A percentile compares a stretch with the other conserved stretches of the same genome.
These are phyloP conservation scores for Plantago ovata DNA, from an alignment of 257 asterid species.

Conservation along the genomic window DNA sequence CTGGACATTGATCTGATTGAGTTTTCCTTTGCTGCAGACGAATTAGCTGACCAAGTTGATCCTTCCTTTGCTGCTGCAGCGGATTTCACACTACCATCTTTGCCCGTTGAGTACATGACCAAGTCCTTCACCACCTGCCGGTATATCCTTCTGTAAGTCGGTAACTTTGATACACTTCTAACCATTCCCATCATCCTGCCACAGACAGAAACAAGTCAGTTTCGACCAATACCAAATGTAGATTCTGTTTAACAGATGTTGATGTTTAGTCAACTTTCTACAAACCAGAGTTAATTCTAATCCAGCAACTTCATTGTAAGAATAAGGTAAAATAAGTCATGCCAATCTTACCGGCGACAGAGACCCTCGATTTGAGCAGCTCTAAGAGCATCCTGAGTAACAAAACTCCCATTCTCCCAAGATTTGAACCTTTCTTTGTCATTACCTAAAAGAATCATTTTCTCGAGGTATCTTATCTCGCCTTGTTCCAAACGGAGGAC, in stretches of 20 bases:
- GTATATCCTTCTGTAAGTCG: slow-evolving; percentile 76
- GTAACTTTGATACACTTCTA: slow-evolving; percentile 62
- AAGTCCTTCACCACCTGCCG: slow-evolving; percentile 73
- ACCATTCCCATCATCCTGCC: slow-evolving; percentile 81
- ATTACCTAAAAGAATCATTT: slow-evolving; percentile 54
- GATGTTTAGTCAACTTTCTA: too few relatives aligned
- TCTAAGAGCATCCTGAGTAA: slow-evolving; percentile 60
- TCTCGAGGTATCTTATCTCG: slow-evolving; percentile 66
- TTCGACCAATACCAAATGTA: too few relatives aligned
- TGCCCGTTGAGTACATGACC: slow-evolving; percentile 29
- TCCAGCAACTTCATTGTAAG: background rate
- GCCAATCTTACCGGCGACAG: slow-evolving; percentile 60
- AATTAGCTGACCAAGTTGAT: slow-evolving; percentile 31
- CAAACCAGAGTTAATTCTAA: too few relatives aligned
- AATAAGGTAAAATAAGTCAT: background rate
- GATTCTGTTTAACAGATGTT: too few relatives aligned
- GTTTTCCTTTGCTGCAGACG: slow-evolving; percentile 29
- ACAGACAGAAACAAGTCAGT: background rate
- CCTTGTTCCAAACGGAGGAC: slow-evolving; percentile 64
- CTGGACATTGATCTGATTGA: slow-evolving; percentile 35
- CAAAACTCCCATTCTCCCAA: slow-evolving; percentile 76
- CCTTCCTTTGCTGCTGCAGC: slow-evolving; percentile 37
- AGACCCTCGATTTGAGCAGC: slow-evolving; percentile 91
- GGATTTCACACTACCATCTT: slow-evolving; percentile 37
- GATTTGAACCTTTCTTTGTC: slow-evolving; percentile 46